Evolutionary conservation across 139 green algal species (phyloP).

Genomic region (Pleodorina starrii): DNA sequence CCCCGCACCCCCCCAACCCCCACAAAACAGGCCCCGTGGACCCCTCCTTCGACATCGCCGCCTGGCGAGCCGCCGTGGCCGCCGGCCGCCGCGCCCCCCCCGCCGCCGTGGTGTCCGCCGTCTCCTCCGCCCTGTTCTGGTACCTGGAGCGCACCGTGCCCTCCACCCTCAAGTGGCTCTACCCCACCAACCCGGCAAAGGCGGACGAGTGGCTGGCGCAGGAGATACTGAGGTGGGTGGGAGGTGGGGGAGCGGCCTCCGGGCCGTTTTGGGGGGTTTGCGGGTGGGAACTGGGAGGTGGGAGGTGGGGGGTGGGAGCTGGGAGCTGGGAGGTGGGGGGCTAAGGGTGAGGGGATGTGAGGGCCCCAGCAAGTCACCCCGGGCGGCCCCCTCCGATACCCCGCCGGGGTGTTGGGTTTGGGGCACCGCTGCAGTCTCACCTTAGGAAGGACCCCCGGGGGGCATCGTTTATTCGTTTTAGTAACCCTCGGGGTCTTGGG

Average conservation of each 20-base stretch:
- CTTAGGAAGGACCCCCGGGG: too few species aligned
- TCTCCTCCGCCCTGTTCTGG: conserved; percentile 62
- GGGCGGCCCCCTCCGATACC: too few species aligned
- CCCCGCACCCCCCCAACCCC: too few species aligned
- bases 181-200: conserved; percentile 76
- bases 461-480: neutral
- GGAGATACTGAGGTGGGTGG: conserved; percentile 81
- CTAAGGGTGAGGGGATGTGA: too few species aligned
- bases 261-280: too few species aligned
- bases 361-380: too few species aligned
- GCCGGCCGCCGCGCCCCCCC: conserved; percentile 51
- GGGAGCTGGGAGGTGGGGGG: too few species aligned
- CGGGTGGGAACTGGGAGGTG: too few species aligned
- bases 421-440: too few species aligned
- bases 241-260: neutral
- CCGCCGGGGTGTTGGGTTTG: too few species aligned
- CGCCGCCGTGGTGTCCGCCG: conserved; percentile 49
- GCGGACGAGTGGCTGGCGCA: conserved; percentile 87
- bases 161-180: conserved; percentile 77
- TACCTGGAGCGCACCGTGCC: conserved; percentile 77
- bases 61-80: neutral
- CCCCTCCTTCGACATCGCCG: conserved; percentile 25
- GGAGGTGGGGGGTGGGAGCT: too few species aligned
- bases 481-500: too few species aligned
- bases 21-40: conserved; percentile 52